Evolutionary conservation across 768 basidiomycete species (phyloP).

Genomic region (Amanita brunnescens): DNA sequence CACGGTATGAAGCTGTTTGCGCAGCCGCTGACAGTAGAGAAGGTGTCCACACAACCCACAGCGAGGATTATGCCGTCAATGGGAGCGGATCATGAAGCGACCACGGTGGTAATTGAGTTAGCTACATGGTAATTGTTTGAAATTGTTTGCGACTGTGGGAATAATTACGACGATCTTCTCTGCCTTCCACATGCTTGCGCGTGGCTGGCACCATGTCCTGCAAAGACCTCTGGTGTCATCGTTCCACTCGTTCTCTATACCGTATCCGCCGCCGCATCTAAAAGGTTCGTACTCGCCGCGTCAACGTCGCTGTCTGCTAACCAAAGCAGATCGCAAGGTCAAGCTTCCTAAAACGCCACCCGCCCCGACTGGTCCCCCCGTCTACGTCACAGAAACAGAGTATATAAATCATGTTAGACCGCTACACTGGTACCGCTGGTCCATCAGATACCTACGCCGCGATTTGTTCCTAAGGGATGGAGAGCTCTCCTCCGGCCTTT

Average conservation of each 20-base stretch:
- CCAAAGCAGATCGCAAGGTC: not conserved
- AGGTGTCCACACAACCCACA: not conserved
- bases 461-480: not conserved
- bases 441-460: not conserved
- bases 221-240: not conserved
- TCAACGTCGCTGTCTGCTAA: not conserved
- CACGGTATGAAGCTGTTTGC: not conserved
- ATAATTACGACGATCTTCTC: too few relatives aligned
- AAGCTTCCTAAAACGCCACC: not conserved
- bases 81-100: too few relatives aligned
- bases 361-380: not conserved
- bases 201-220: not conserved
- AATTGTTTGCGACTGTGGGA: too few relatives aligned
- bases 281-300: not conserved
- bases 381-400: not conserved
- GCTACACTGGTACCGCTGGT: not conserved
- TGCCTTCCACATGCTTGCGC: not conserved
- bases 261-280: too few relatives aligned
- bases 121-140: too few relatives aligned
- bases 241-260: too few relatives aligned
- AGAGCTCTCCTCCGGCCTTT: not conserved
- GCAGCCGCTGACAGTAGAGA: constrained; percentile 1
- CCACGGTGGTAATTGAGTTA: too few relatives aligned
- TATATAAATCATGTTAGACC: not conserved
- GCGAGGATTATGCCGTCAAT: too few relatives aligned